Percentiles rank a stretch among this genome's conserved stretches.
Evolutionary conservation across 2,329 filamentous ascomycete species (phyloP).

Genomic region (Cytospora mali): DNA sequence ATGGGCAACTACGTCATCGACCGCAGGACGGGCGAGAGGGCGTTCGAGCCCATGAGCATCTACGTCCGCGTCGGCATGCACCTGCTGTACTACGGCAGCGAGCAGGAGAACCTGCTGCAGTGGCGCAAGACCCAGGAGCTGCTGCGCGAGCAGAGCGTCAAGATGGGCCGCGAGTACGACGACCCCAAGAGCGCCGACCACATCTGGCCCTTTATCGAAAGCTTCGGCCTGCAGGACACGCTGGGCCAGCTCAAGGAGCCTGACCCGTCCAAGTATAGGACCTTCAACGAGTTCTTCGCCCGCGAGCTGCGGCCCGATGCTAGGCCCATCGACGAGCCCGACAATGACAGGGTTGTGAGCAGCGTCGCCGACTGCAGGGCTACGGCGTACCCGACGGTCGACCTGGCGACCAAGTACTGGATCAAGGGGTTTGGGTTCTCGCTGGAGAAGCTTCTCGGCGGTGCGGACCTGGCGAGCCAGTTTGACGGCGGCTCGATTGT

Average conservation of each 20-base stretch:
- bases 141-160: constrained; percentile 41
- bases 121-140: constrained; percentile 38
- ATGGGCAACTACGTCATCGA: constrained; percentile 48
- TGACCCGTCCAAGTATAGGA: constrained; percentile 41
- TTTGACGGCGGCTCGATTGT: constrained; percentile 43
- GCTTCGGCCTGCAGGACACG: constrained; percentile 38
- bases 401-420: constrained; percentile 23
- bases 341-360: constrained; percentile 29
- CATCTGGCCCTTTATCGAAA: constrained; percentile 44
- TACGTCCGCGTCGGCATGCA: constrained; percentile 48
- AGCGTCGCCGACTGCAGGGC: constrained; percentile 23
- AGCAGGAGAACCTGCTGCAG: constrained; percentile 42
- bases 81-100: constrained; percentile 45
- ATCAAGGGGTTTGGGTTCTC: constrained; percentile 40
- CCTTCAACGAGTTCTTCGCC: constrained; percentile 48
- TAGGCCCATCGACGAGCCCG: constrained; percentile 41
- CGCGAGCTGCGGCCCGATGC: constrained; percentile 40
- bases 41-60: constrained; percentile 45
- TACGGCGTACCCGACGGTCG: constrained; percentile 18
- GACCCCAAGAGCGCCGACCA: constrained; percentile 38
- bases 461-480: constrained; percentile 36
- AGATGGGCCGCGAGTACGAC: constrained; percentile 46
- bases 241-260: constrained; percentile 41
- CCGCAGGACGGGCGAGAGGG: constrained; percentile 42
- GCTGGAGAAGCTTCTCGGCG: constrained; percentile 43